Evolutionary conservation across 2,329 filamentous ascomycete species (phyloP).

Genomic region (Venturia effusa): DNA sequence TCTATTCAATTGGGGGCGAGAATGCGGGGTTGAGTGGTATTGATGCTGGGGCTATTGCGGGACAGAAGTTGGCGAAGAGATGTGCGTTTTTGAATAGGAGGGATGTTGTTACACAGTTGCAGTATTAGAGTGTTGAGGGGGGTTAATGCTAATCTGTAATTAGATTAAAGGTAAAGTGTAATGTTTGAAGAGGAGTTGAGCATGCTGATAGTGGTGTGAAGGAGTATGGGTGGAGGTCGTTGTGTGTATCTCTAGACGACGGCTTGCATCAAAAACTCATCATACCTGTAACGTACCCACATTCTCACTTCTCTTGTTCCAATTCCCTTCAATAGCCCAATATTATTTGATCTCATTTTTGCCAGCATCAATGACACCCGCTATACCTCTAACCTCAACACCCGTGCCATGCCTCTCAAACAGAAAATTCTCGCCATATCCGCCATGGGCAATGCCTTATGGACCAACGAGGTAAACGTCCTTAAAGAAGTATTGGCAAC

Average conservation of each 20-base stretch:
- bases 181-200: too few relatives aligned
- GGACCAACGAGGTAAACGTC: background rate
- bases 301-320: background rate
- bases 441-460: background rate
- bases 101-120: slow-evolving; percentile 31
- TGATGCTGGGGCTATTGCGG: slow-evolving; percentile 19
- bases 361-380: background rate
- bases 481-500: background rate
- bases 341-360: background rate
- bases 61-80: slow-evolving; percentile 35
- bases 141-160: background rate
- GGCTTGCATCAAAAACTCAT: background rate
- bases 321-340: background rate
- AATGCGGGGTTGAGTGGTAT: slow-evolving; percentile 11
- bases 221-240: too few relatives aligned
- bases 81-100: slow-evolving; percentile 38
- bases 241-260: too few relatives aligned
- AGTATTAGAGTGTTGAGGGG: slow-evolving; percentile 15
- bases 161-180: too few relatives aligned
- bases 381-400: too few relatives aligned
- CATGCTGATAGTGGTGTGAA: too few relatives aligned
- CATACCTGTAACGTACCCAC: background rate
- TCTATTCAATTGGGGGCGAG: slow-evolving; percentile 37
- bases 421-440: background rate
- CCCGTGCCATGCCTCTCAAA: too few relatives aligned